phyloP scores from a whole-genome alignment of 2,329 filamentous ascomycete species.

The Mollisiaceae sp. region DNA sequence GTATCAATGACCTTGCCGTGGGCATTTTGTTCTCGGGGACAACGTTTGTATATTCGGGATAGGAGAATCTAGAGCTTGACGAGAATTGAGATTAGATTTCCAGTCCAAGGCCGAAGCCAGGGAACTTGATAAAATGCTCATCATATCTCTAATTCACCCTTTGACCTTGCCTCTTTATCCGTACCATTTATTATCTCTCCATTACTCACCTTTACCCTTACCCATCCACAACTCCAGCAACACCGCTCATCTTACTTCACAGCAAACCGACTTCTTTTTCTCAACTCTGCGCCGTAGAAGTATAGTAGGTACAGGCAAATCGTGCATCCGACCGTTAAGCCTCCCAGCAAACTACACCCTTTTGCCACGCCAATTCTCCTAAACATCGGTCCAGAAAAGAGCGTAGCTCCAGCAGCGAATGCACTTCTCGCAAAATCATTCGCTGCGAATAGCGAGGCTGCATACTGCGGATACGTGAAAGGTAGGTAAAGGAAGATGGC shows the following conservation, averaged over 20 bases:
- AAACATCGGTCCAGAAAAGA: conserved; percentile 51
- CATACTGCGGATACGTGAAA: conserved; percentile 57
- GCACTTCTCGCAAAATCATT: conserved; percentile 52
- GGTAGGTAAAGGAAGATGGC: conserved; percentile 62
- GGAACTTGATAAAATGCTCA: too few species aligned
- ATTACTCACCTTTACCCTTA: not conserved
- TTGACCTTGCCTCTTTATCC: too few species aligned
- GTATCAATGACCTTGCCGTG: not conserved
- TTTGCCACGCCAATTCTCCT: conserved; percentile 48
- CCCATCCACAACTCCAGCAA: not conserved
- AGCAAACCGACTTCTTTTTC: conserved; percentile 26
- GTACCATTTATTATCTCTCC: not conserved
- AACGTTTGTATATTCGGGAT: too few species aligned
- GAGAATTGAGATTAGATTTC: too few species aligned
- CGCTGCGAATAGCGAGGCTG: conserved; percentile 61
- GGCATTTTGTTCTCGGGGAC: not conserved
- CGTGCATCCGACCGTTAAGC: conserved; percentile 45
- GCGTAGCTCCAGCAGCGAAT: conserved; percentile 49
- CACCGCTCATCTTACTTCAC: not conserved
- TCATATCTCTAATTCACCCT: too few species aligned
- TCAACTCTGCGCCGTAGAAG: conserved; percentile 18
- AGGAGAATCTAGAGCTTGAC: too few species aligned
- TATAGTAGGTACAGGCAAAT: conserved; percentile 54
- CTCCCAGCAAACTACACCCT: conserved; percentile 49
- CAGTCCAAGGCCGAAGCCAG: too few species aligned